phyloP scores from a whole-genome alignment of 345 rosid species.

The Citrus australasica region DNA sequence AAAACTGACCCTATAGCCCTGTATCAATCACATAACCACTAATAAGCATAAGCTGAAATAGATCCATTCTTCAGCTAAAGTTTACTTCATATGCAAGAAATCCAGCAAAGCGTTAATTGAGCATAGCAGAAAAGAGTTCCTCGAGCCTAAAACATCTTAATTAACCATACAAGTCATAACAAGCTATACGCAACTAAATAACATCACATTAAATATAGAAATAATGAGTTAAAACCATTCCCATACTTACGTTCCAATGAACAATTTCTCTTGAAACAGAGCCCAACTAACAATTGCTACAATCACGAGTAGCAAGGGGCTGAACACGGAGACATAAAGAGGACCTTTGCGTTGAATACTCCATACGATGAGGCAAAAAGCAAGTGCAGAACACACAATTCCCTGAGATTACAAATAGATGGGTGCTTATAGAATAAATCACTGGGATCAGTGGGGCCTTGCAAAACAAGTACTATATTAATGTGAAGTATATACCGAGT shows the following conservation, averaged over 20 bases:
- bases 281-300: conserved; percentile 85
- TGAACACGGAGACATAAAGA: conserved; percentile 84
- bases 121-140: background rate
- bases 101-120: background rate
- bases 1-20: conserved; percentile 70
- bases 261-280: conserved; percentile 70
- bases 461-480: background rate
- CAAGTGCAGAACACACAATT: conserved; percentile 64
- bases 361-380: conserved; percentile 71
- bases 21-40: background rate
- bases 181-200: too few species aligned
- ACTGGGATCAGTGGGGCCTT: background rate
- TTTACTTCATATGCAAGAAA: background rate
- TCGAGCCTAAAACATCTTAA: too few species aligned
- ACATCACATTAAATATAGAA: too few species aligned
- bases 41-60: background rate
- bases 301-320: conserved; percentile 66
- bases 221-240: background rate
- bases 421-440: background rate
- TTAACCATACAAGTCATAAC: too few species aligned
- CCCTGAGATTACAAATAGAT: conserved; percentile 42
- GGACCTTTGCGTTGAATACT: conserved; percentile 73
- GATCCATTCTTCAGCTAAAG: background rate
- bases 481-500: conserved; percentile 43
- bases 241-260: conserved; percentile 65